Base-by-base conservation (phyloP, 192 early-diverging fungal genomes). In the Umbelopsis sp. region DNA sequence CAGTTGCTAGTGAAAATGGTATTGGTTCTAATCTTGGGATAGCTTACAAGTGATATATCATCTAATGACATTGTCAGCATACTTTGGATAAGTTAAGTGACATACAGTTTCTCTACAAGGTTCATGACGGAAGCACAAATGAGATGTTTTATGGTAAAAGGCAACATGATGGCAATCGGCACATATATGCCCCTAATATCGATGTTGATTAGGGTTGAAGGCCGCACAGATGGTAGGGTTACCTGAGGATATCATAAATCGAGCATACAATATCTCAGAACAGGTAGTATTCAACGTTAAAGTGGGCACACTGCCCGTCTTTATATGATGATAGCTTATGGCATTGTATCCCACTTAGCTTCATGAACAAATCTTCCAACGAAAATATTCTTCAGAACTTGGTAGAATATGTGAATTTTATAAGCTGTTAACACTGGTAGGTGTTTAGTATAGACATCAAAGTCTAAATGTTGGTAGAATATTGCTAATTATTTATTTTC, bases 1-100 rank as follows among this genome's bases (percentile, higher is more conserved):
- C 86, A 87, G 65, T 71, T 91, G 3, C 81, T 87, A 33, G 77
- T 84, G 1, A 73, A 82, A 50, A 74, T 82, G 66, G 73, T 64
- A 41, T 45, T n/a, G 18, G 11, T 53, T 46, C 2, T 15, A 13
- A 51, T 27, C 21, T 16, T 11, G 30, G 44, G 1, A 49, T 27
- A 41, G 11, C 41, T 25, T 30, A 2, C 3, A 30, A 30, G 27
- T 30, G 27, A 30, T 30, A 30, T 30, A 30, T 30, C 27, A 30
- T 2, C 3, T 37, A 16, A 9, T 47, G 18, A 7, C 9, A 3
- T 0, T 74, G 21, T 2, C 30, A 74, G 71, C 30, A 55, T 15
- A 66, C 72, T 21, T 15, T 37, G 11, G 35, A 66, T 7, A 52
- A 74, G 21, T 37, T 23, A 45, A 18, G 70, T 21, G 69, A 71